Evolutionary conservation across 257 asterid genomes (phyloP).

Genomic region (Solanum tacnaense): DNA sequence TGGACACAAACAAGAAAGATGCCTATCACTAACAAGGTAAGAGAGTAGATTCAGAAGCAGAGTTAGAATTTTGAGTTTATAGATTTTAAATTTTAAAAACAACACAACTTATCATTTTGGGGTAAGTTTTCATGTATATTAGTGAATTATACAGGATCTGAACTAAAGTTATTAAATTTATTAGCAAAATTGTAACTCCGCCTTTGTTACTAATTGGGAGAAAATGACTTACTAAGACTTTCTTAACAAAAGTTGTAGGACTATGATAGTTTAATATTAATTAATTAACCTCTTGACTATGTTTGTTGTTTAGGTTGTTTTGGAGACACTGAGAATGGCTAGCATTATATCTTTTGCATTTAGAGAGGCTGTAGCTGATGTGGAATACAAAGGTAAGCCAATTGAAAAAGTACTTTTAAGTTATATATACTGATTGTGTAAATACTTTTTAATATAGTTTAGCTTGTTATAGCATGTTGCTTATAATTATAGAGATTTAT

Average conservation of each 20-base stretch:
- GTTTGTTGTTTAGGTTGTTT: slow-evolving; percentile 37
- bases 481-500: background rate
- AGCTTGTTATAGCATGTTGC: background rate
- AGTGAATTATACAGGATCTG: background rate
- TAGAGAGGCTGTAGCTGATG: slow-evolving; percentile 83
- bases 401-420: background rate
- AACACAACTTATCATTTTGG: too few relatives aligned
- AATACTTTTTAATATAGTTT: background rate
- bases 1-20: slow-evolving; percentile 81
- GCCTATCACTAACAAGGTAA: slow-evolving; percentile 66
- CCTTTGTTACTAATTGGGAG: background rate
- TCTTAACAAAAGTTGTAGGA: background rate
- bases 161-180: too few relatives aligned
- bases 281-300: background rate
- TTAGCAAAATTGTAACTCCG: background rate
- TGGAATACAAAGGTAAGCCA: slow-evolving; percentile 59
- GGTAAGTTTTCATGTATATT: background rate
- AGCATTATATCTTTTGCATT: slow-evolving; percentile 82
- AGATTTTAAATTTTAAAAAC: background rate
- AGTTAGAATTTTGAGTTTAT: background rate
- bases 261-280: background rate
- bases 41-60: background rate
- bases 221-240: background rate
- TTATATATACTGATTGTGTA: background rate
- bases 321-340: slow-evolving; percentile 72